Percentiles rank a stretch among this genome's conserved stretches.
These are phyloP conservation scores for Ilex asprella DNA, from an alignment of 257 asterid genomes.

Conservation along the genomic window DNA sequence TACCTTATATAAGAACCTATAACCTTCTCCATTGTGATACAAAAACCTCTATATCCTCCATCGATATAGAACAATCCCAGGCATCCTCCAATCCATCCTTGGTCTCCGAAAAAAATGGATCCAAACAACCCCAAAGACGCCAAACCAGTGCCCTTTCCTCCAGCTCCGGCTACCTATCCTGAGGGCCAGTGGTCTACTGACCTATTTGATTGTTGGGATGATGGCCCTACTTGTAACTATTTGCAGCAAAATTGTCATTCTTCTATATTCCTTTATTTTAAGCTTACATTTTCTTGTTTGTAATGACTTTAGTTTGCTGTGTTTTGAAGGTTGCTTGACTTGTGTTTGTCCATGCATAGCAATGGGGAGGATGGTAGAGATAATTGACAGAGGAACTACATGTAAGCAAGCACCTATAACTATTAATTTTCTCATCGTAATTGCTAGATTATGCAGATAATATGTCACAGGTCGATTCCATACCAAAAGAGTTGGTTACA, in stretches of 20 bases:
- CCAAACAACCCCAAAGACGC: neutral
- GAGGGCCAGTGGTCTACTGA: constrained; percentile 36
- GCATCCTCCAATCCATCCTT: neutral
- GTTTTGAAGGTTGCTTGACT: constrained; percentile 23
- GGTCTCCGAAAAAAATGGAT: neutral
- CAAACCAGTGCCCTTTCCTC: neutral
- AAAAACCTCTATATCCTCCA: neutral
- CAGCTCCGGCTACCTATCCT: constrained; percentile 5
- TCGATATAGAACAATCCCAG: neutral
- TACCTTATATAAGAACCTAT: neutral
- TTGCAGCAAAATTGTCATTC: neutral
- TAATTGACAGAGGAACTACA: constrained; percentile 33
- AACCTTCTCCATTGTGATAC: neutral
- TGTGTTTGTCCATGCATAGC: constrained; percentile 33
- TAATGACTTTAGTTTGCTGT: neutral
- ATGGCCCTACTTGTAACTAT: constrained; percentile 24
- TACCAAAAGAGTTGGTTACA: neutral
- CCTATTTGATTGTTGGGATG: constrained; percentile 22
- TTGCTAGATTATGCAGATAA: neutral
- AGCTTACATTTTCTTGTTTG: neutral
- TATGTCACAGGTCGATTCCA: neutral
- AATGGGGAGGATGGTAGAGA: constrained; percentile 26
- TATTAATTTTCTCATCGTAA: neutral
- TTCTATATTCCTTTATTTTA: neutral
- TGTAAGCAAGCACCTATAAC: constrained; percentile 12